Evolutionary conservation across 257 asterid genomes (phyloP), one percentile per base, ranked within the genome.

Genomic region (Rhazya stricta): DNA sequence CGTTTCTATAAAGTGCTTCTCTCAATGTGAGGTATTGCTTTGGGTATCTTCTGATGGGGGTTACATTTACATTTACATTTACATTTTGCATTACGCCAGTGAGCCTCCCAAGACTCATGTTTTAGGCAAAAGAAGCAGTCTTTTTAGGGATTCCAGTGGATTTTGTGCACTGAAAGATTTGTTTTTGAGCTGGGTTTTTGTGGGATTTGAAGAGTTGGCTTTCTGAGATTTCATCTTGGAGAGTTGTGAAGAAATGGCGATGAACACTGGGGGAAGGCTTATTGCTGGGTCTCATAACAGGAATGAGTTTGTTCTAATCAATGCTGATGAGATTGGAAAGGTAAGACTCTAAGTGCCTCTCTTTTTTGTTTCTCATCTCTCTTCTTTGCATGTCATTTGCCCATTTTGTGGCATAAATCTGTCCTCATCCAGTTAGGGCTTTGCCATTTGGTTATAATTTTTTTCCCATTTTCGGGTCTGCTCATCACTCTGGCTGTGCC

Each of bases 261-360:
- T 90, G 97, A 83, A 88, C 67, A 90, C 96, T 39, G 87, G 96
- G 29, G 96, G 97, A 9, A 87, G 96, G 81, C 96, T 92, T 60
- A 85, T 90, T 79, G 91, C 96, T 82, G 97, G 96, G 75, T 92
- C 97, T 74, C 97, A 92, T 73, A 89, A 84, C 80, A 89, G 96
- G 76, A 92, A 92, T 77, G 96, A 89, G 79, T 87, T 92, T 84
- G 80, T 88, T 60, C 88, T 89, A 50, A 90, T 90, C 77, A 86
- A 92, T 87, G 93, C 97, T 74, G 97, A 92, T 80, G 96, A 92
- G 78, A 81, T 89, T 81, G 96, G 96, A 72, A 86, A 74, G 86
- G 97, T 89, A 70, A 76, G 73, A 80, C 69, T 63, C 57, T 63
- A n/a, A 69, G 46, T 82, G 36, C 29, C 69, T 60, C 46, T 72